phyloP scores from a whole-genome alignment of 2,329 filamentous ascomycete genomes.

The Colletotrichum graminicola region DNA sequence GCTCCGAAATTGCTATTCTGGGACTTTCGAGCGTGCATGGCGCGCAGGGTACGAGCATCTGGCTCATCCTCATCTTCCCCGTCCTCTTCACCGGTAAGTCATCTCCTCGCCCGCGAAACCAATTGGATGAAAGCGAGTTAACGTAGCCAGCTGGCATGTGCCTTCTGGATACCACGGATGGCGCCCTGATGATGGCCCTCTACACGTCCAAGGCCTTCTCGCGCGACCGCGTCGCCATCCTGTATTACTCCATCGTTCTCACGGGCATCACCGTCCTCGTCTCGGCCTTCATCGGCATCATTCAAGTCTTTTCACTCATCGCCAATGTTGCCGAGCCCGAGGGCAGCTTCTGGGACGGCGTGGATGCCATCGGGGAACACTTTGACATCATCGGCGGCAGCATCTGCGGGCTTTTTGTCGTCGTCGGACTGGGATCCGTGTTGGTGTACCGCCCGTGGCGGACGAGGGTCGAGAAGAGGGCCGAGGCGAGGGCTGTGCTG shows the following conservation, averaged over 20 bases:
- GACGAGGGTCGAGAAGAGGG: constrained; percentile 55
- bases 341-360: constrained; percentile 91
- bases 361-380: constrained; percentile 79
- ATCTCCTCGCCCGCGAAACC: not conserved
- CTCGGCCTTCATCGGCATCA: constrained; percentile 84
- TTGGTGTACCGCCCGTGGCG: constrained; percentile 86
- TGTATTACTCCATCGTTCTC: constrained; percentile 93
- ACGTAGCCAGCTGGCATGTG: constrained; percentile 83
- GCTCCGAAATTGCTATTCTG: constrained; percentile 90
- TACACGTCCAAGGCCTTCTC: constrained; percentile 87
- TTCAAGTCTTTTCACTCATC: constrained; percentile 85
- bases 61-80: constrained; percentile 94
- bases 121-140: constrained; percentile 14
- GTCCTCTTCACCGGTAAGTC: constrained; percentile 82
- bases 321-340: constrained; percentile 80
- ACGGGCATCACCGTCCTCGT: constrained; percentile 87
- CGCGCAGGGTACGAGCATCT: constrained; percentile 87
- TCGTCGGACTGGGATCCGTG: constrained; percentile 81
- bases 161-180: constrained; percentile 90
- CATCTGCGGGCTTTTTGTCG: constrained; percentile 87
- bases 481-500: constrained; percentile 6
- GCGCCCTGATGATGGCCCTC: constrained; percentile 93
- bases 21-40: constrained; percentile 92
- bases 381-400: constrained; percentile 88
- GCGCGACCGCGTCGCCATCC: constrained; percentile 85